Evolutionary conservation across 805 yeast species (phyloP).

Genomic region (Pichia nakasei): DNA sequence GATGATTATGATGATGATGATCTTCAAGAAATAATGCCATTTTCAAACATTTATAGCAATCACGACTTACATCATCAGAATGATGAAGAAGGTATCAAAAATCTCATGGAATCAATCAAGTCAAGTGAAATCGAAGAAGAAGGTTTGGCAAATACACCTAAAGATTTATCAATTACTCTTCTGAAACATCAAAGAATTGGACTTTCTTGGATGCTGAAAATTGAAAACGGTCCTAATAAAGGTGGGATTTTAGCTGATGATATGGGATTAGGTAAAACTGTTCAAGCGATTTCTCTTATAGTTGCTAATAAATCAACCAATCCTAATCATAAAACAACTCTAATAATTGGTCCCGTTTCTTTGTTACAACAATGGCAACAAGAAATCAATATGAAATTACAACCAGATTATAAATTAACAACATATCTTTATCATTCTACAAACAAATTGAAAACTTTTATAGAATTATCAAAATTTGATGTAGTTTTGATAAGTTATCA

Average conservation of each 20-base stretch:
- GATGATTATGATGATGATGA: too few species aligned
- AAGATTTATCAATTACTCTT: constrained; percentile 39
- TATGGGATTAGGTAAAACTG: constrained; percentile 78
- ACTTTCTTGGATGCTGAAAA: constrained; percentile 65
- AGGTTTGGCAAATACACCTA: constrained; percentile 58
- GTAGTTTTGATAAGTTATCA: constrained; percentile 75
- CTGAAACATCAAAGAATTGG: constrained; percentile 74
- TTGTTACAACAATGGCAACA: constrained; percentile 78
- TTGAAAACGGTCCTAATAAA: constrained; percentile 49
- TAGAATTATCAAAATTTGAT: constrained; percentile 48
- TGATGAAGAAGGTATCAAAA: constrained; percentile 19
- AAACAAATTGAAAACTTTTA: constrained; percentile 34
- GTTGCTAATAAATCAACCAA: constrained; percentile 32
- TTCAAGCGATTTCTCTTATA: constrained; percentile 57
- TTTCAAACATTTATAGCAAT: constrained; percentile 3
- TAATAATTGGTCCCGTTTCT: constrained; percentile 89
- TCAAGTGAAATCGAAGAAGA: constrained; percentile 42
- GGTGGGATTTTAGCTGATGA: constrained; percentile 77
- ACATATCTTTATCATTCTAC: constrained; percentile 56
- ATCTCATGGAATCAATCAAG: constrained; percentile 32
- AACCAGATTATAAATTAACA: constrained; percentile 32
- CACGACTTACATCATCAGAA: neutral
- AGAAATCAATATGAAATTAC: constrained; percentile 60
- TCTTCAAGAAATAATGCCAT: constrained; percentile 4
- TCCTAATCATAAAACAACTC: constrained; percentile 40